These are phyloP conservation scores for Backusella sp. DNA, from an alignment of 192 early-diverging fungal species.

Conservation along the genomic window DNA sequence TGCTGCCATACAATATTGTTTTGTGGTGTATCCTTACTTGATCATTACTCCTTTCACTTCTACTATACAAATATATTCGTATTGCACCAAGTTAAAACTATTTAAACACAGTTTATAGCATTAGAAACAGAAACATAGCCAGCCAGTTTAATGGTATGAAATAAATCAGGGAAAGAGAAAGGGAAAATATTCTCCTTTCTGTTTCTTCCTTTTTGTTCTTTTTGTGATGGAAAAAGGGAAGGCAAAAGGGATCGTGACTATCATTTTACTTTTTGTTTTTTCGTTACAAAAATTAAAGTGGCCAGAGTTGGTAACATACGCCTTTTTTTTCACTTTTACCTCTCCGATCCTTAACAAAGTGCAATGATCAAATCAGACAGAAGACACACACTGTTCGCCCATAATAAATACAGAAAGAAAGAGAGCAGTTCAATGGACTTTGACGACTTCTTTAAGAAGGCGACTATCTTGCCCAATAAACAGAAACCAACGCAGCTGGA, in stretches of 20 bases:
- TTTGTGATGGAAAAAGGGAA: too few relatives aligned
- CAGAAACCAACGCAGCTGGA: neutral
- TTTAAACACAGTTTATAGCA: neutral
- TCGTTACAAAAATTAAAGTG: neutral
- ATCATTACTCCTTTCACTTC: neutral
- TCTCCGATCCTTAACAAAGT: neutral
- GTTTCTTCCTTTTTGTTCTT: neutral
- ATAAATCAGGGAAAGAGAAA: neutral
- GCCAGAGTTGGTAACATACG: too few relatives aligned
- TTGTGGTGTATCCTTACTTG: neutral
- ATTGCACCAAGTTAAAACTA: too few relatives aligned
- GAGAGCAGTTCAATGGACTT: neutral
- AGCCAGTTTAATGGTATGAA: neutral
- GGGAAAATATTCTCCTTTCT: neutral
- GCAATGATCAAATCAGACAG: neutral
- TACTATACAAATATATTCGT: neutral
- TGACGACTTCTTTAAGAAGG: neutral
- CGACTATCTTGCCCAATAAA: neutral
- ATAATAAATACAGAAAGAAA: slow-evolving; percentile 5
- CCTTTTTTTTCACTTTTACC: neutral
- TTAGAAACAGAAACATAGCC: neutral
- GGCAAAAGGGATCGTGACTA: too few relatives aligned
- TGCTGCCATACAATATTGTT: neutral
- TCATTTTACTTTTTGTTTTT: neutral
- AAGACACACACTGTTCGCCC: neutral